phyloP scores from a whole-genome alignment of 2,329 filamentous ascomycete genomes.

The Colletotrichum sojae region DNA sequence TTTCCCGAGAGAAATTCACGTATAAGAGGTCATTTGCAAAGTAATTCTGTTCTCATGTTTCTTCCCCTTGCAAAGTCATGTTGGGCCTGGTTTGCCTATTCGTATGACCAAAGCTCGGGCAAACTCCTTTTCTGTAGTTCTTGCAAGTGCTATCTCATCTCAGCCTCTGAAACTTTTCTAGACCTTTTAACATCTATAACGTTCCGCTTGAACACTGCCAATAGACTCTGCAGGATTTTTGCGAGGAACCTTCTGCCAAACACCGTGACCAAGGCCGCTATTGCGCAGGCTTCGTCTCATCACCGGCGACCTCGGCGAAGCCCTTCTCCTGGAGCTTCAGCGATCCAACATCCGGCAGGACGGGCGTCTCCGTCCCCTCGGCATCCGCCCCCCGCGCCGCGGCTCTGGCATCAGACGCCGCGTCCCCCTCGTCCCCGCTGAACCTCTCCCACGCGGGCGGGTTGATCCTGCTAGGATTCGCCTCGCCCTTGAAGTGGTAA shows the following conservation, averaged over 20 bases:
- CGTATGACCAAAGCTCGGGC: too few relatives aligned
- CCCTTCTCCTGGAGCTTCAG: constrained; percentile 69
- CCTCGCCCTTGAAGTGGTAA: constrained; percentile 84
- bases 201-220: background rate
- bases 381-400: constrained; percentile 56
- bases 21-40: too few relatives aligned
- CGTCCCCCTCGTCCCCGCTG: constrained; percentile 39
- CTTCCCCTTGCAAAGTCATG: too few relatives aligned
- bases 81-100: too few relatives aligned
- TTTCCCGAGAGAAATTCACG: too few relatives aligned
- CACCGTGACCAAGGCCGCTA: background rate
- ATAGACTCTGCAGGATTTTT: background rate
- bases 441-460: constrained; percentile 76
- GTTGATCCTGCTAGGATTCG: constrained; percentile 77
- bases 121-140: too few relatives aligned
- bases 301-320: constrained; percentile 57
- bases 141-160: too few relatives aligned
- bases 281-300: constrained; percentile 46
- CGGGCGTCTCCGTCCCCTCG: constrained; percentile 64
- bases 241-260: background rate
- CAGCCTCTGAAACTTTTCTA: too few relatives aligned
- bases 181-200: too few relatives aligned
- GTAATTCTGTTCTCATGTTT: too few relatives aligned
- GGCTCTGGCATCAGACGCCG: constrained; percentile 40
- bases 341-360: constrained; percentile 62